Evolutionary conservation across 2,329 filamentous ascomycete species (phyloP), one percentile per base, ranked within the genome.

Genomic region (Lachnellula arida): DNA sequence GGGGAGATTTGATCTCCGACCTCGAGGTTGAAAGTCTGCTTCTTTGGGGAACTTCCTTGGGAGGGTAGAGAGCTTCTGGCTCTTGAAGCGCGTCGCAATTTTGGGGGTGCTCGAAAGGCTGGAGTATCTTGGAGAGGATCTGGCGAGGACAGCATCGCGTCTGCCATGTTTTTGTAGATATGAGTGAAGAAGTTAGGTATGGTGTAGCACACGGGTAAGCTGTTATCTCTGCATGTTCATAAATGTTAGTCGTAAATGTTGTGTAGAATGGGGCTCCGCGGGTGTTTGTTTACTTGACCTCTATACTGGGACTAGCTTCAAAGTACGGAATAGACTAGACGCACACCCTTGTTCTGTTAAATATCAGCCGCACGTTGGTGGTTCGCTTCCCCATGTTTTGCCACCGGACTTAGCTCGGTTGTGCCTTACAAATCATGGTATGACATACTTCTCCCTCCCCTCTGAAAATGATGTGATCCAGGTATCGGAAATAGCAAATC

Each of bases 21-120:
- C 53, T 71, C 67, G 48, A 71, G 55, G 35, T 71, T 62, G 47
- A 71, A 71, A 5, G 63, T 70, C 56, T 70, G 67, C 51, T 70
- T 71, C 28, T 62, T 69, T 15, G 68, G 68, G 37, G 67, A 70
- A 50, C 62, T 69, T 22, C 60, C 57, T 51, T 61, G 60, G 22
- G 61, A 50, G 39, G 65, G 62, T 4, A 68, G 55, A 34, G 64
- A 67, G 1, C 60, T 59, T 49, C 60, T 55, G 40, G 53, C 53
- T 48, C 51, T 57, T 12, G 63, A 58, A 35, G 60, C 53, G 42
- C 63, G 65, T 46, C 63, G 60, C 49, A 65, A 37, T 56, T 67
- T 70, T 37, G 61, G 44, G 25, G 66, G 63, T 14, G 65, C 64
- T 14, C 63, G 56, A 43, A 62, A 68, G 11, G 62, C 60, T 42